Conservation (phyloP, 805 yeast genomes). For the Wickerhamomyces queroliae region DNA sequence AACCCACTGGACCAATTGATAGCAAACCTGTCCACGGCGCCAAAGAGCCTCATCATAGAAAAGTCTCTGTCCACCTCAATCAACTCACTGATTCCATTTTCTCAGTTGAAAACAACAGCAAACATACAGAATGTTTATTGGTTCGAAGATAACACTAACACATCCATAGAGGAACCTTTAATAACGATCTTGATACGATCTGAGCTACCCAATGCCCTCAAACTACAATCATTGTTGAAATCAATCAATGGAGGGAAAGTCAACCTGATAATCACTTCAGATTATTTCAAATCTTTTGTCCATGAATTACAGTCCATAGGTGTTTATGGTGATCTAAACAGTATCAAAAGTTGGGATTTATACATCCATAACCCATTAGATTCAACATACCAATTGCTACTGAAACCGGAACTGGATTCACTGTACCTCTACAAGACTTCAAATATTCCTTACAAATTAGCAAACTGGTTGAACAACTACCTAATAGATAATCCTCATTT, state of each 20-base stretch:
- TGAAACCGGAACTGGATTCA: conserved; percentile 20
- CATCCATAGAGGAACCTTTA: conserved; percentile 3
- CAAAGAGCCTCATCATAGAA: conserved; percentile 32
- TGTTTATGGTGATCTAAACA: conserved; percentile 12
- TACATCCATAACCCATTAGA: conserved; percentile 4
- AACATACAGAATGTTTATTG: conserved; percentile 44
- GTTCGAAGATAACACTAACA: conserved; percentile 26
- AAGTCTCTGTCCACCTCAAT: conserved; percentile 40
- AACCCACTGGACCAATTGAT: conserved; percentile 7
- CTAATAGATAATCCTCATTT: conserved; percentile 41
- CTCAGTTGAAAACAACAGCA: conserved; percentile 41
- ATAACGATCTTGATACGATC: conserved; percentile 23
- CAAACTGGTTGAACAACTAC: conserved; percentile 36
- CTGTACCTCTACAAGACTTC: conserved; percentile 32
- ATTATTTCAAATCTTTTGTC: conserved; percentile 29
- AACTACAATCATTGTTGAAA: conserved; percentile 9
- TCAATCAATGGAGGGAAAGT: conserved; percentile 10
- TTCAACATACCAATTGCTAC: conserved; percentile 8
- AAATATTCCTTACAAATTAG: conserved; percentile 22
- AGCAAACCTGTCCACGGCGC: conserved; percentile 21
- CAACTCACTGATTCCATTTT: conserved; percentile 51
- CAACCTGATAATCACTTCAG: conserved; percentile 27
- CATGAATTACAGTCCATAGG: conserved; percentile 24
- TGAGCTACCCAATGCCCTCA: conserved; percentile 9
- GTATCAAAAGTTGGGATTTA: conserved; percentile 13